A percentile compares a stretch with the other conserved stretches of the same genome.
These are phyloP conservation scores for Naegleria fowleri DNA, from an alignment of 208 protist genomes.

Conservation along the genomic window DNA sequence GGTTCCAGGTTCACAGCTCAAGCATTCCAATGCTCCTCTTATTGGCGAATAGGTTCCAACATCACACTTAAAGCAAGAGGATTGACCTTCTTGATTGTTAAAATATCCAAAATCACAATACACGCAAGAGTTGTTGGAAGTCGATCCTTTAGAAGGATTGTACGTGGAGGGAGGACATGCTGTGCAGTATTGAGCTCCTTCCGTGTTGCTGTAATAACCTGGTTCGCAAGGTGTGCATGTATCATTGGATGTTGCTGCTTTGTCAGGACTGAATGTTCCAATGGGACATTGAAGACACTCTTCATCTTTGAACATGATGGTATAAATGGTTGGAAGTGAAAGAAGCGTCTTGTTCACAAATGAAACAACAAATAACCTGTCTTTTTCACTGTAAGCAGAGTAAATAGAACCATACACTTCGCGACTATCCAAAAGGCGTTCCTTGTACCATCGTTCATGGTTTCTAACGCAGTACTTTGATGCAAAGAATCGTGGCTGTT, in stretches of 20 bases:
- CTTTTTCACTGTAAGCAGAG: not conserved
- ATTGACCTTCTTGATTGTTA: not conserved
- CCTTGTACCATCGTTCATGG: not conserved
- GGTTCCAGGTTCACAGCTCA: not conserved
- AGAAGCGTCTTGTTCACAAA: not conserved
- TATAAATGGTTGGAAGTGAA: not conserved
- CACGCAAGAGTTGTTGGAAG: not conserved
- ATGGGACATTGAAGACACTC: not conserved
- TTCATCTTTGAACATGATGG: not conserved
- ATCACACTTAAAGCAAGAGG: not conserved
- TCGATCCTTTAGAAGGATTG: not conserved
- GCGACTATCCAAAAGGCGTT: not conserved
- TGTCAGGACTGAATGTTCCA: not conserved
- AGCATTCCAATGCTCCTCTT: not conserved
- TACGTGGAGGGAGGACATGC: not conserved
- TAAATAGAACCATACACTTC: not conserved
- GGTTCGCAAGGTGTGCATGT: not conserved
- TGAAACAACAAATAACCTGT: not conserved
- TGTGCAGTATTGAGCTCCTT: not conserved
- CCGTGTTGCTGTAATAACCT: not conserved
- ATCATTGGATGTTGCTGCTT: not conserved
- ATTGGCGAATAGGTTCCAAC: not conserved
- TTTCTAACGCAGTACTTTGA: not conserved
- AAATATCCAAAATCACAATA: not conserved
- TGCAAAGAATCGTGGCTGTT: not conserved